Base-by-base conservation (phyloP, 257 asterid species). In the Cordia subcordata region DNA sequence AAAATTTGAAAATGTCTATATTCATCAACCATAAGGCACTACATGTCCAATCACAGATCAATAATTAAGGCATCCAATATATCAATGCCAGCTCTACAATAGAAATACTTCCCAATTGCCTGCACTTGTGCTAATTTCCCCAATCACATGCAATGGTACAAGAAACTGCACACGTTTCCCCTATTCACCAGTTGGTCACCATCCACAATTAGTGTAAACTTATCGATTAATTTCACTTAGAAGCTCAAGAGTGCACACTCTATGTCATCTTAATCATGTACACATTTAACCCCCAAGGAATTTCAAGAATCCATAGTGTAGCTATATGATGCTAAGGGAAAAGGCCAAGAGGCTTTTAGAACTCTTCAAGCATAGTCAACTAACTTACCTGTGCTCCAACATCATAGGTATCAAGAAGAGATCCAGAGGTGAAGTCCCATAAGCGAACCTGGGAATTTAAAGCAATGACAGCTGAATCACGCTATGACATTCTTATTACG, bases 331-430 rank as follows among this genome's bases (percentile, higher is more conserved):
- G 19, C 57, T n/a, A 39, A 62, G 18, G 32, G 21, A 32, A 6
- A 38, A 32, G 33, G 27, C 68, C 60, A 61, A 44, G 65, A 62
- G 49, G 27, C 52, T 20, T 72, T 38, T 17, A 65, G 39, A 60
- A 58, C 53, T 21, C 40, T 62, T 5, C 5, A 23, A 23, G 53
- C 42, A 13, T 52, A 1, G 42, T 68, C 42, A 62, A 58, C 52
- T 54, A 27, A 49, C 76, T 55, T 81, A 86, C 97, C 85, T 81
- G 65, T 49, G 77, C 70, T 57, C 91, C 86, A 61, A 85, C 82
- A 63, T 68, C 73, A 62, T 89, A 86, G n/a, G 91, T 85, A 72
- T 88, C 96, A 53, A 93, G 90, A 74, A 93, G 90, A 77, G 81
- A 72, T 55, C 99, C 97, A 68, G 81, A 73, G 55, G 77, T 58